A percentile compares a stretch with the other conserved stretches of the same genome.
Evolutionary conservation across 2,329 filamentous ascomycete genomes (phyloP).

Genomic region (Talaromyces verruculosus): DNA sequence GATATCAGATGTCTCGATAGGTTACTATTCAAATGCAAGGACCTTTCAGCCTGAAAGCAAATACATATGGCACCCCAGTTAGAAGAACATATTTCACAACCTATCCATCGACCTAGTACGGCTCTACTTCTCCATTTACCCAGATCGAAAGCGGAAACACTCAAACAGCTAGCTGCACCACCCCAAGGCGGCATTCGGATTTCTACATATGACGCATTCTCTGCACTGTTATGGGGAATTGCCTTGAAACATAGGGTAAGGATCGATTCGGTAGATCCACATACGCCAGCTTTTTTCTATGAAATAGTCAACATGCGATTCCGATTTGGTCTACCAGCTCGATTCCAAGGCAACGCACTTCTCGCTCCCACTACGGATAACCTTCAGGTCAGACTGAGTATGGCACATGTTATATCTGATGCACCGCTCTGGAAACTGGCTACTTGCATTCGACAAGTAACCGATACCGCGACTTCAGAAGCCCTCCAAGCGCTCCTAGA

Average conservation of each 20-base stretch:
- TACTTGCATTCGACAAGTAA: neutral
- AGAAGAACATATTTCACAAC: neutral
- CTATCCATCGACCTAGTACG: neutral
- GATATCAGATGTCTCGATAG: neutral
- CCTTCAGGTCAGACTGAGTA: neutral
- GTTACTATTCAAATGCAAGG: neutral
- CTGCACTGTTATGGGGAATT: neutral
- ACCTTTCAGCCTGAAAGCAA: neutral
- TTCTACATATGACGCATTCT: constrained; percentile 1
- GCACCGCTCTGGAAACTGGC: neutral
- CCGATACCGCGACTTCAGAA: neutral
- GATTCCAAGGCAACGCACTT: neutral
- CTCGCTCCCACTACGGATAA: neutral
- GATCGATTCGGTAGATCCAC: neutral
- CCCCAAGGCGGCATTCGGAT: neutral
- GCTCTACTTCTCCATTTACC: neutral
- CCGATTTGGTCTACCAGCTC: neutral
- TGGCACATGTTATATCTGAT: neutral
- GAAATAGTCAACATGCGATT: neutral
- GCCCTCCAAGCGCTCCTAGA: neutral
- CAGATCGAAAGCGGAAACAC: neutral
- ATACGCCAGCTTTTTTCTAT: neutral
- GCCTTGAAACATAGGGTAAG: neutral
- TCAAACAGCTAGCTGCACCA: neutral
- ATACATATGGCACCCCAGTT: neutral